These are phyloP conservation scores for Auriscalpium vulgare DNA, from an alignment of 768 basidiomycete genomes.

Conservation along the genomic window DNA sequence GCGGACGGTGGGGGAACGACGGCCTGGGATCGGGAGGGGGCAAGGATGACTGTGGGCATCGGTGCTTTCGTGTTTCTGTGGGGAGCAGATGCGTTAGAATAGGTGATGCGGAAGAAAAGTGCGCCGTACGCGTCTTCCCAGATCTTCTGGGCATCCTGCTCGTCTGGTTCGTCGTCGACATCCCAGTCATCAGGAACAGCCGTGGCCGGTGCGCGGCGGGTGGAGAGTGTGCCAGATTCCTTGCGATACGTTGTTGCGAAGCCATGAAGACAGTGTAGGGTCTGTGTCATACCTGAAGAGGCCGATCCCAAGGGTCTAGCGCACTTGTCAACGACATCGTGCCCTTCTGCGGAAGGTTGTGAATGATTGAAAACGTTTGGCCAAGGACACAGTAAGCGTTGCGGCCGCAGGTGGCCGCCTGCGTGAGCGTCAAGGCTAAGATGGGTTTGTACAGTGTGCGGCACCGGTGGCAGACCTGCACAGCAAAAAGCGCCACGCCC, in stretches of 20 bases:
- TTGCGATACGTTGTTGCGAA: neutral
- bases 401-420: neutral
- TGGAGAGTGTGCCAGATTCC: neutral
- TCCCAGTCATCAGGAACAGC: conserved; percentile 52
- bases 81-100: neutral
- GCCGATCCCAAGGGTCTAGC: conserved; percentile 11
- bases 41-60: conserved; percentile 58
- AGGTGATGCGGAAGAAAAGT: neutral
- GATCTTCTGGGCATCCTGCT: conserved; percentile 40
- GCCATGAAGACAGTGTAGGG: neutral
- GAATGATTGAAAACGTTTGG: no score
- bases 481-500: no score
- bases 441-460: neutral
- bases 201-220: neutral
- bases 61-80: conserved; percentile 51
- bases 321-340: no score
- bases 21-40: conserved; percentile 25
- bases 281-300: neutral
- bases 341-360: no score
- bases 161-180: conserved; percentile 36
- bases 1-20: conserved; percentile 45
- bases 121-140: conserved; percentile 69
- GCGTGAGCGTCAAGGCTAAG: neutral
- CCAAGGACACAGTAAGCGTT: neutral
- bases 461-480: no score